These are phyloP conservation scores for Penicillium sp. DNA, from an alignment of 2,329 filamentous ascomycete species.

Conservation along the genomic window DNA sequence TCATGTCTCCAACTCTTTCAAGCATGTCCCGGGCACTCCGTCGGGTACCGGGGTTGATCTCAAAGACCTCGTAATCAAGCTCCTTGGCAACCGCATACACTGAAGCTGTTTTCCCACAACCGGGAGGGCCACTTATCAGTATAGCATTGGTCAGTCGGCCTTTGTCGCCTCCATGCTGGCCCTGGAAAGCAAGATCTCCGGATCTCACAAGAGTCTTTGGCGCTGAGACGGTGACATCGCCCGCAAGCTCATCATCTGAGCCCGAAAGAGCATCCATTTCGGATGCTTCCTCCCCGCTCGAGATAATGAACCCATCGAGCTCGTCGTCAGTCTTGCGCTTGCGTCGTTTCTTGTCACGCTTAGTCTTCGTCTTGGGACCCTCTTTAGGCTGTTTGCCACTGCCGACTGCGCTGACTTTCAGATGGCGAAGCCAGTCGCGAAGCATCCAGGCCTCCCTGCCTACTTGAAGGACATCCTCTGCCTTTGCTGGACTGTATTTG, in stretches of 20 bases:
- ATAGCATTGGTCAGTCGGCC: slow-evolving; percentile 68
- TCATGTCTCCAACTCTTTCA: slow-evolving; percentile 95
- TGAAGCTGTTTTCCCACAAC: slow-evolving; percentile 90
- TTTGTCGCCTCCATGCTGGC: slow-evolving; percentile 45
- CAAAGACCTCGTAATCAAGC: slow-evolving; percentile 89
- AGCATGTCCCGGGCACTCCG: slow-evolving; percentile 86
- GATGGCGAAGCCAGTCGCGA: slow-evolving; percentile 75
- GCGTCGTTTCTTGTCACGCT: slow-evolving; percentile 36
- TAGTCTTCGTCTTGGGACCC: slow-evolving; percentile 24
- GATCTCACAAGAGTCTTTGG: slow-evolving; percentile 46
- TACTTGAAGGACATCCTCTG: slow-evolving; percentile 73
- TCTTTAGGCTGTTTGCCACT: slow-evolving; percentile 50
- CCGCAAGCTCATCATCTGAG: slow-evolving; percentile 53
- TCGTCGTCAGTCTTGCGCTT: slow-evolving; percentile 70
- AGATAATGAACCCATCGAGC: slow-evolving; percentile 77
- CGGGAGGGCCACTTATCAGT: slow-evolving; percentile 85
- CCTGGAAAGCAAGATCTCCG: slow-evolving; percentile 39
- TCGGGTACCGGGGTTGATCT: slow-evolving; percentile 82
- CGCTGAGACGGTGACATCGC: slow-evolving; percentile 37
- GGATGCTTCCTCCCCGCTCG: slow-evolving; percentile 72
- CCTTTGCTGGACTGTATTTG: slow-evolving; percentile 75
- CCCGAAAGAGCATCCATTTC: slow-evolving; percentile 70
- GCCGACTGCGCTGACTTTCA: slow-evolving; percentile 76
- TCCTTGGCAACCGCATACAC: slow-evolving; percentile 92
- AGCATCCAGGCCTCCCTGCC: slow-evolving; percentile 70